A percentile compares a stretch with the other conserved stretches of the same genome.
Evolutionary conservation across 2,329 filamentous ascomycete species (phyloP).

Genomic region (Endoconidiophora polonica): DNA sequence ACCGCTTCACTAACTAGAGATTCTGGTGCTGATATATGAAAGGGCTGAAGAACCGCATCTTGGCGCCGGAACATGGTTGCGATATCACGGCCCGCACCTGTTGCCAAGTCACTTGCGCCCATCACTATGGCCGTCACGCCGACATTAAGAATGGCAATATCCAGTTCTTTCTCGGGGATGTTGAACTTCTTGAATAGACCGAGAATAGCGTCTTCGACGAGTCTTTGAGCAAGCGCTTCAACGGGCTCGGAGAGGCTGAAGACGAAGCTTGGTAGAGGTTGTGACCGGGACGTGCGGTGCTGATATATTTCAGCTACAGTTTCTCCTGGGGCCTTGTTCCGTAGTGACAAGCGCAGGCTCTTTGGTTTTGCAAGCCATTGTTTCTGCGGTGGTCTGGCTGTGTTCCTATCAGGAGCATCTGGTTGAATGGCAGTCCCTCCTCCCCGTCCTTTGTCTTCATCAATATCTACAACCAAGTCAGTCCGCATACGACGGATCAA

Average conservation of each 20-base stretch:
- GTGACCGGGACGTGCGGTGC: constrained; percentile 55
- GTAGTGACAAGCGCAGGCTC: constrained; percentile 63
- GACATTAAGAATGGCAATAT: constrained; percentile 70
- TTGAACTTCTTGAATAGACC: constrained; percentile 62
- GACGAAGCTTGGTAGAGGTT: constrained; percentile 54
- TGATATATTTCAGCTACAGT: constrained; percentile 1
- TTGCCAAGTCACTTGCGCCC: constrained; percentile 9
- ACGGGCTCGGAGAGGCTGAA: constrained; percentile 45
- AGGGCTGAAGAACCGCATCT: constrained; percentile 50
- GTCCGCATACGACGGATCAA: constrained; percentile 62
- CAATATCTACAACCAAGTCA: constrained; percentile 44
- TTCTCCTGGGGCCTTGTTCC: constrained; percentile 1
- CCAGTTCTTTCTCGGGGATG: constrained; percentile 51
- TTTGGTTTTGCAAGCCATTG: constrained; percentile 66
- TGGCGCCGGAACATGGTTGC: constrained; percentile 66
- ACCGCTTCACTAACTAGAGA: constrained; percentile 16
- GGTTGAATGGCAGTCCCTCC: too few species aligned
- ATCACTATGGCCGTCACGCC: constrained; percentile 68
- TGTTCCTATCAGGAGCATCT: too few species aligned
- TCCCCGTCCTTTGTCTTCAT: constrained; percentile 23
- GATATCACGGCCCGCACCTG: constrained; percentile 57
- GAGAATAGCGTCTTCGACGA: constrained; percentile 52
- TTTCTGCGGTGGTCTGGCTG: constrained; percentile 15
- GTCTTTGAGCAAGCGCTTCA: constrained; percentile 45
- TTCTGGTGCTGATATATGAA: constrained; percentile 32